Evolutionary conservation across 2,329 filamentous ascomycete genomes (phyloP), one percentile per base, ranked within the genome.

Genomic region (Phoma herbarum): DNA sequence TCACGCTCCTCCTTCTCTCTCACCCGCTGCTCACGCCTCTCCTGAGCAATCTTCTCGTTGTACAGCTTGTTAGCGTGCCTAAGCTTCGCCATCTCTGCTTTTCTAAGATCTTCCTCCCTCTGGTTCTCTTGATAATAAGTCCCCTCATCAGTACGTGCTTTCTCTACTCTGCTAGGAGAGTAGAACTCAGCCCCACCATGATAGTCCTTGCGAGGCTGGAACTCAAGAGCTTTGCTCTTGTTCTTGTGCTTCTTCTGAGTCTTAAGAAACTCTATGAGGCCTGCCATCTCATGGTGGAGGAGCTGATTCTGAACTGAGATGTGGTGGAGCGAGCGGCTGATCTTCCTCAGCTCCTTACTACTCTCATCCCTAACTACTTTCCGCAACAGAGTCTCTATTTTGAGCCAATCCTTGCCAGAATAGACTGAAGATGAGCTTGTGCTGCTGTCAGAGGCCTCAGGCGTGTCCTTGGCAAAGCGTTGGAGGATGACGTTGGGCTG

Each of bases 371-470:
- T 35, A 8, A 9, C 20, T 16, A 35, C 29, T 4, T 11, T 47
- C 14, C n/a, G n/a, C 26, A 47, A 25, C 3, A 47, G 11, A 14
- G 44, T 47, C 29, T 47, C 29, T 35, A 47, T 47, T 47, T 47
- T 47, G 20, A 35, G 44, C 44, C 12, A n/a, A n/a, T n/a, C n/a
- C n/a, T n/a, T n/a, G n/a, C n/a, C n/a, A n/a, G n/a, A n/a, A n/a
- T n/a, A n/a, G 6, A 29, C 28, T 29, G 12, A 29, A 29, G 9
- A 29, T 10, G 28, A 29, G 28, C 28, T 29, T 29, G 12, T 29
- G 12, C 28, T 8, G 10, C 28, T 29, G 12, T 8, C 12, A 29
- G 10, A 29, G 28, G 28, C 4, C 10, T 29, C 12, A 29, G 28
- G 10, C 3, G 28, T 29, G 12, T 29, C 10, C 10, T 29, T 29